These are phyloP conservation scores for Musa balbisiana DNA, from an alignment of 202 grass and related monocot species.

Conservation along the genomic window DNA sequence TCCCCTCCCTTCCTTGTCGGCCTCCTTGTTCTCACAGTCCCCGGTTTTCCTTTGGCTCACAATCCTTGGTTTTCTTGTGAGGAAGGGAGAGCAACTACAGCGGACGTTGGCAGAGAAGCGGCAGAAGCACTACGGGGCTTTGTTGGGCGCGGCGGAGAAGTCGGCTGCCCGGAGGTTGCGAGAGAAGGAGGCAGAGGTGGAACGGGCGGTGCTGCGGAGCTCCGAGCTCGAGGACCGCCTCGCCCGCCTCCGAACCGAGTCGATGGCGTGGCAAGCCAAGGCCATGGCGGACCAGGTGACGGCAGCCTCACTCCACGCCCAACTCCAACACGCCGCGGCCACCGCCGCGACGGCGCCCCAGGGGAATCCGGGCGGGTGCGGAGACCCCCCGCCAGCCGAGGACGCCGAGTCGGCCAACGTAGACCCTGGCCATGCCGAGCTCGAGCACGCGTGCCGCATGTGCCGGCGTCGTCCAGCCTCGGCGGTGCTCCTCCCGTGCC, in stretches of 20 bases:
- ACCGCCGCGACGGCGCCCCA: constrained; percentile 9
- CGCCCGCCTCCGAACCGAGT: constrained; percentile 26
- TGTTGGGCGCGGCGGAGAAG: constrained; percentile 24
- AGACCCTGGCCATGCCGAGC: constrained; percentile 36
- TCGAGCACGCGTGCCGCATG: background rate
- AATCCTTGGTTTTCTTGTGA: background rate
- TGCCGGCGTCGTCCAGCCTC: background rate
- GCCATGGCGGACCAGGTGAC: constrained; percentile 29
- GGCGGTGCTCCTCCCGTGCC: constrained; percentile 9
- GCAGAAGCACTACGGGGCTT: constrained; percentile 23
- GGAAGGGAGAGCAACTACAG: constrained; percentile 29
- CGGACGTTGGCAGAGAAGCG: constrained; percentile 25
- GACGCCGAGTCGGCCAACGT: constrained; percentile 66
- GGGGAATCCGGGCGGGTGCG: constrained; percentile 15
- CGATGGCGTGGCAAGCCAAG: constrained; percentile 36
- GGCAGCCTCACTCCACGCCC: constrained; percentile 29
- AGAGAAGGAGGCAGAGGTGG: constrained; percentile 33
- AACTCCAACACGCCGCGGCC: constrained; percentile 29
- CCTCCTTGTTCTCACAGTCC: constrained; percentile 2
- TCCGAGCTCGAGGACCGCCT: constrained; percentile 37
- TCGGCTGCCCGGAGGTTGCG: constrained; percentile 14
- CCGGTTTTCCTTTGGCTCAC: background rate
- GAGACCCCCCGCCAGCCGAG: constrained; percentile 33
- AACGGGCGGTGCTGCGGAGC: constrained; percentile 20
- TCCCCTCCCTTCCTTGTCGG: background rate